Evolutionary conservation across 2,329 filamentous ascomycete genomes (phyloP).

Genomic region (Tolypocladium amazonense): DNA sequence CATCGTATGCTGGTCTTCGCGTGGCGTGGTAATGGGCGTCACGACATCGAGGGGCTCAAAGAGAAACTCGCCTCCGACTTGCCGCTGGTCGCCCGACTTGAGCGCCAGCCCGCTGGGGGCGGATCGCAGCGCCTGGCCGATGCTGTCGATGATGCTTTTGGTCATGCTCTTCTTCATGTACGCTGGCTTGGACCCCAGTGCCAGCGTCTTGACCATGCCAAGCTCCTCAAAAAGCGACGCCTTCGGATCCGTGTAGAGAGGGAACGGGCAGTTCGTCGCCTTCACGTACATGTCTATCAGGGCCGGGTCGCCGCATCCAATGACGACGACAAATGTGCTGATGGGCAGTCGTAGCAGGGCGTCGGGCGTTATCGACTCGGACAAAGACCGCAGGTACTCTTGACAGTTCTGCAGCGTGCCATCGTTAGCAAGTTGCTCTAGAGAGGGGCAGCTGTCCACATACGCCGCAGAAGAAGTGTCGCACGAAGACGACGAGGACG

Average conservation of each 20-base stretch:
- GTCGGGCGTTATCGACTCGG: constrained; percentile 43
- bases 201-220: constrained; percentile 56
- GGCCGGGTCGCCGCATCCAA: constrained; percentile 61
- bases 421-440: constrained; percentile 5
- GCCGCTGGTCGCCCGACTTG: constrained; percentile 54
- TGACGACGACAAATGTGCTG: constrained; percentile 54
- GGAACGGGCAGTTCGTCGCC: constrained; percentile 55
- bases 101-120: constrained; percentile 46
- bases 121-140: constrained; percentile 50
- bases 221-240: constrained; percentile 54
- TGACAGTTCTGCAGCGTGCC: constrained; percentile 53
- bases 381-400: constrained; percentile 57
- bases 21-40: constrained; percentile 33
- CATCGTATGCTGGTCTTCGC: constrained; percentile 1
- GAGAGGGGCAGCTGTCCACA: constrained; percentile 19
- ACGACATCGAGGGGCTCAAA: constrained; percentile 46
- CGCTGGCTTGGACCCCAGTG: constrained; percentile 46
- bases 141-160: constrained; percentile 36
- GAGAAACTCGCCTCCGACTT: constrained; percentile 71
- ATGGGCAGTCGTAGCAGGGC: constrained; percentile 38
- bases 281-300: constrained; percentile 57
- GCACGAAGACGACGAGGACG: constrained; percentile 62
- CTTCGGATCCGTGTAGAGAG: constrained; percentile 68
- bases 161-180: constrained; percentile 52
- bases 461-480: constrained; percentile 75